These are phyloP conservation scores for Sicyos edulis DNA, from an alignment of 306 rosid species.

Conservation along the genomic window DNA sequence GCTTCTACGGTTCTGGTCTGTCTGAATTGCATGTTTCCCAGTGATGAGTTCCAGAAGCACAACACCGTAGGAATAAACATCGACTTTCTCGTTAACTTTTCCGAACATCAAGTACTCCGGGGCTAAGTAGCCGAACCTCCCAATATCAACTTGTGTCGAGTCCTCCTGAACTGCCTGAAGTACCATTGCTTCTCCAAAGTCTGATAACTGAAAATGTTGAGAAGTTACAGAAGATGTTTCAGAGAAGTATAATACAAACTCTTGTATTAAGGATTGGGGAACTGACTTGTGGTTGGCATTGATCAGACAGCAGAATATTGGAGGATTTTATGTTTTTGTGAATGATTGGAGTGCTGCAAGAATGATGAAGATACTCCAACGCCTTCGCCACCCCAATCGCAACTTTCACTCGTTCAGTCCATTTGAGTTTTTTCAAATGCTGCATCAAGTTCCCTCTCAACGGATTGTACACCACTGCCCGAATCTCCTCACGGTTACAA, in stretches of 20 bases:
- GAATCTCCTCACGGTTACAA: conserved; percentile 32
- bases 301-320: conserved; percentile 41
- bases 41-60: conserved; percentile 48
- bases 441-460: conserved; percentile 37
- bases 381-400: conserved; percentile 43
- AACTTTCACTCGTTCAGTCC: conserved; percentile 42
- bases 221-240: background rate
- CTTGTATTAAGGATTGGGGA: background rate
- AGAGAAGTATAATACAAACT: background rate
- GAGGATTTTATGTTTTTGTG: conserved; percentile 44
- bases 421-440: conserved; percentile 27
- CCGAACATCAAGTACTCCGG: conserved; percentile 47
- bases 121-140: conserved; percentile 40
- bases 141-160: conserved; percentile 25
- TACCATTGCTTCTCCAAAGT: conserved; percentile 39
- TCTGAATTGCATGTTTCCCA: conserved; percentile 43
- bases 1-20: conserved; percentile 33
- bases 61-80: conserved; percentile 47
- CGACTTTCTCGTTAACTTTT: conserved; percentile 40
- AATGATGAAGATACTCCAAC: conserved; percentile 39
- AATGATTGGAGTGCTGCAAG: conserved; percentile 36
- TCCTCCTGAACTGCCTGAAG: conserved; percentile 23
- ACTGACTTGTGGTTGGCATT: conserved; percentile 39
- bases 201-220: conserved; percentile 34
- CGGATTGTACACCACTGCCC: conserved; percentile 31